Conservation (phyloP, 768 basidiomycete species). For the Russula brevipes region DNA sequence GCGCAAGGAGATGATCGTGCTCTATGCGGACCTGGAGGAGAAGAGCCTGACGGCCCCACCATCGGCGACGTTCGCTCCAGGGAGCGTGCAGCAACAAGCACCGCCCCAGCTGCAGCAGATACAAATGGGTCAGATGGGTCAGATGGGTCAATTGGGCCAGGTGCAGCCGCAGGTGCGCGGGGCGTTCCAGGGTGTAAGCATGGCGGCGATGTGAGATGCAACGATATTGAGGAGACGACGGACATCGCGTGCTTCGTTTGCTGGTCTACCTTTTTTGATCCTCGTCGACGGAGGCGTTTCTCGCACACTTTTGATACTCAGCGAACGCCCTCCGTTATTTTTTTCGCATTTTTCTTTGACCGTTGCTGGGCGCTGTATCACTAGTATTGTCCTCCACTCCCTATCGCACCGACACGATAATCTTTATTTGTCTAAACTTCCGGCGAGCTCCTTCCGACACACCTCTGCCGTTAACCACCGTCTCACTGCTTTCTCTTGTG, state of each 20-base stretch:
- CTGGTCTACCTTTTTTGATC: not conserved
- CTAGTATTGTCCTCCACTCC: constrained; percentile 13
- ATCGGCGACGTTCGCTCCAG: constrained; percentile 2
- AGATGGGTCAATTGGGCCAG: constrained; percentile 9
- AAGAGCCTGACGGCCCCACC: constrained; percentile 23
- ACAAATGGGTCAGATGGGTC: constrained; percentile 19
- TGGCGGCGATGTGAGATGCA: constrained; percentile 24
- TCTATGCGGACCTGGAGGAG: constrained; percentile 31
- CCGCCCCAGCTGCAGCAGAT: constrained; percentile 20
- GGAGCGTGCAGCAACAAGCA: constrained; percentile 8
- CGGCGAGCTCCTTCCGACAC: too few species aligned
- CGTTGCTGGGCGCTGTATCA: constrained; percentile 21
- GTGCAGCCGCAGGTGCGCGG: constrained; percentile 25
- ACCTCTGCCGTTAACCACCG: not conserved
- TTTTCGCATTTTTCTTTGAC: not conserved
- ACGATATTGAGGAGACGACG: not conserved
- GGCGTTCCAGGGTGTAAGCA: constrained; percentile 26
- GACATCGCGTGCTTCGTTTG: constrained; percentile 2
- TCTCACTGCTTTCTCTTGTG: not conserved
- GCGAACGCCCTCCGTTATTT: not conserved
- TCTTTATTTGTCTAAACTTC: constrained; percentile 15
- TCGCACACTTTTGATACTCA: not conserved
- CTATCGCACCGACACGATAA: constrained; percentile 21
- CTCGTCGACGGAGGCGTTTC: not conserved
- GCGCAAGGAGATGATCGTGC: constrained; percentile 29